phyloP scores from a whole-genome alignment of 1,284 basidiomycete species.

The Malassezia restricta region DNA sequence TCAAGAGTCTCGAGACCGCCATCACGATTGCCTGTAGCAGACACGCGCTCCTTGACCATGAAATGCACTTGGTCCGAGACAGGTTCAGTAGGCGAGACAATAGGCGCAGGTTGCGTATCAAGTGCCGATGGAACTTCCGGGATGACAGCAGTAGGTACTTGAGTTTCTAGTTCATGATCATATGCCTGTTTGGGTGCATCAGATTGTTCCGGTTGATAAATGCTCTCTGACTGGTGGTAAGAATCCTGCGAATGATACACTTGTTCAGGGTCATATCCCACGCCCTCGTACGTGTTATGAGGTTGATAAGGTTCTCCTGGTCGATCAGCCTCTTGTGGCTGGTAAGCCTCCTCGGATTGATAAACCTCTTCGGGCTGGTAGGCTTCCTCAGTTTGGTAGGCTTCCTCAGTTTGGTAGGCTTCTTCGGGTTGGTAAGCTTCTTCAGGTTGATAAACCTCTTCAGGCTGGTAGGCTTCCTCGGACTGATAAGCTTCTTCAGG shows the following conservation, averaged over 20 bases:
- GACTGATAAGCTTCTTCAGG: not conserved
- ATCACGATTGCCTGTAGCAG: constrained; percentile 69
- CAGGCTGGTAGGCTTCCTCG: not conserved
- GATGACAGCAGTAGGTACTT: no score
- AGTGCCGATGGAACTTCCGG: no score
- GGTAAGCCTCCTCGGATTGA: not conserved
- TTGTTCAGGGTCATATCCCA: no score
- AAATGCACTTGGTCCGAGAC: constrained; percentile 62
- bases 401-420: not conserved
- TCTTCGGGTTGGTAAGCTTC: not conserved
- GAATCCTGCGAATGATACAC: no score
- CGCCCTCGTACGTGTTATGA: no score
- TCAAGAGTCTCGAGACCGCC: constrained; percentile 81
- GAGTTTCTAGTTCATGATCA: no score
- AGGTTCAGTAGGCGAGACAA: not conserved
- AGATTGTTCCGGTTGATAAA: no score
- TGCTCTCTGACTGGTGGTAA: no score
- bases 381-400: not conserved
- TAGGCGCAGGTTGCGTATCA: no score
- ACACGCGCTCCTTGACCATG: constrained; percentile 69
- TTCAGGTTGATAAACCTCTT: not conserved
- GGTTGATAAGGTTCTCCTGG: not conserved
- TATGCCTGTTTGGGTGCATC: no score
- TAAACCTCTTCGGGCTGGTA: not conserved
- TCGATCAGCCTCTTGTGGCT: not conserved